Evolutionary conservation across 2,329 filamentous ascomycete genomes (phyloP).

Genomic region (Juglanconis oblonga): DNA sequence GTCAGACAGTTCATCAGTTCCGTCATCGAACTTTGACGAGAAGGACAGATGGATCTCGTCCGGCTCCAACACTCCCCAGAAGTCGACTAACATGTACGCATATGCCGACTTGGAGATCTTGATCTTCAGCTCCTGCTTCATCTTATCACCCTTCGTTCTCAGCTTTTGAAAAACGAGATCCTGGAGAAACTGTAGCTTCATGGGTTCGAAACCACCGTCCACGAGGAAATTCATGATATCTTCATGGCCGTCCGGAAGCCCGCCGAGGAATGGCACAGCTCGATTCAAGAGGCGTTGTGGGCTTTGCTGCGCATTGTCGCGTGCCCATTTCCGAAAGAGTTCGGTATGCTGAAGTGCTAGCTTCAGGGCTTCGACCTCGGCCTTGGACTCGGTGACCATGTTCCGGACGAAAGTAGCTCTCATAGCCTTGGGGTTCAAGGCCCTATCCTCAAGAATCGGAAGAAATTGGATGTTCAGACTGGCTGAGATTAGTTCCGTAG

Average conservation of each 20-base stretch:
- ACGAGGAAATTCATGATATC: conserved; percentile 53
- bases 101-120: conserved; percentile 59
- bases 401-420: conserved; percentile 45
- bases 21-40: conserved; percentile 58
- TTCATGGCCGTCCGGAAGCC: conserved; percentile 46
- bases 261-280: conserved; percentile 43
- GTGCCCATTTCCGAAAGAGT: conserved; percentile 53
- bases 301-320: conserved; percentile 34
- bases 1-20: conserved; percentile 50
- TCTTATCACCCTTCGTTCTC: conserved; percentile 47
- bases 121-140: conserved; percentile 58
- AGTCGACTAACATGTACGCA: conserved; percentile 67
- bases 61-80: conserved; percentile 55
- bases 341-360: conserved; percentile 47
- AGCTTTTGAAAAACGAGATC: conserved; percentile 46
- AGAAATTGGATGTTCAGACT: conserved; percentile 67
- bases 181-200: conserved; percentile 45
- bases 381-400: conserved; percentile 46
- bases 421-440: conserved; percentile 44
- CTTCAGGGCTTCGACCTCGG: conserved; percentile 50
- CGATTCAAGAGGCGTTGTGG: conserved; percentile 37
- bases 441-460: conserved; percentile 62
- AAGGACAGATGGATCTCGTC: conserved; percentile 69
- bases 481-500: conserved; percentile 46
- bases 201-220: conserved; percentile 58